Evolutionary conservation across 768 basidiomycete species (phyloP), one percentile per base, ranked within the genome.

Genomic region (Boletus rex-veris): DNA sequence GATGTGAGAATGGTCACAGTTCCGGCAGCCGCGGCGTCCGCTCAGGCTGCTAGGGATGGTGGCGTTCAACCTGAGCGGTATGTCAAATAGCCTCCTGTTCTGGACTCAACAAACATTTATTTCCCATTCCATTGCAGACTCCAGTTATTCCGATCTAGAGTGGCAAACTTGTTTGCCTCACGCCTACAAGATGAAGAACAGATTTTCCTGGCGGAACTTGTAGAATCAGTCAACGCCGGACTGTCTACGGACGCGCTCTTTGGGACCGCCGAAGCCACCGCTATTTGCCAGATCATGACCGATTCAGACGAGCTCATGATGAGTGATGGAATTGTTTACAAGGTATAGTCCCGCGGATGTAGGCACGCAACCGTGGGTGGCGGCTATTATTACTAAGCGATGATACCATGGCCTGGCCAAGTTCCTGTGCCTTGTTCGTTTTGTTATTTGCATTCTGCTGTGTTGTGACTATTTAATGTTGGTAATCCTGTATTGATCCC

Each of bases 301-400:
- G 85, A 86, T 62, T 60, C 63, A 15, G 71, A 73, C 50, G 88
- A 95, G 70, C 75, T 98, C 57, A 92, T 97, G 90, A 77, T 92
- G 62, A 88, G 86, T 58, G 91, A 90, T 31, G 89, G 86, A 31
- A 84, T 91, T 52, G 80, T 95, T 49, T 95, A 95, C 75, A 92
- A 85, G 70, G 82, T 92, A 52, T 51, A 52, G 43, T 41, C 19
- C 45, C 42, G 47, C 39, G 45, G 53, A 33, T 12, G 48, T 48
- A 18, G 37, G n/a, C n/a, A 18, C 15, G 2, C 15, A 16, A 9
- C 39, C n/a, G 35, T 42, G 21, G 33, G 46, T 45, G n/a, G 19
- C 14, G 18, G 11, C 24, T 50, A 39, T 21, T 8, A 21, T 38
- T 14, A n/a, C n/a, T n/a, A n/a, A n/a, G 2, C 24, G 24, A 24